Percentiles rank a stretch among this genome's conserved stretches.
These are phyloP conservation scores for Amanita rimosa DNA, from an alignment of 768 basidiomycete species.

Conservation along the genomic window DNA sequence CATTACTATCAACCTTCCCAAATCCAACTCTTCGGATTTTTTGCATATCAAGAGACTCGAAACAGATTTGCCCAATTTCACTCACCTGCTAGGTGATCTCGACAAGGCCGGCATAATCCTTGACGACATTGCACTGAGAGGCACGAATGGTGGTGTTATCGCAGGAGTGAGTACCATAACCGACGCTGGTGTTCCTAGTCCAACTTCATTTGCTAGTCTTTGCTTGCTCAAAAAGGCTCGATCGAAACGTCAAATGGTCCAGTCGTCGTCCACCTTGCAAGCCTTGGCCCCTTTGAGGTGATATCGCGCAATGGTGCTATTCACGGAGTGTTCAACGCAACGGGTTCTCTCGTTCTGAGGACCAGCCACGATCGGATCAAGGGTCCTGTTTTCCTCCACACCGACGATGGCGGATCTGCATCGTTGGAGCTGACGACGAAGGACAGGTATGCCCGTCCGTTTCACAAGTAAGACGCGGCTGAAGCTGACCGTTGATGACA, in stretches of 20 bases:
- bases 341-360: constrained; percentile 17
- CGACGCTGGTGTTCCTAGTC: background rate
- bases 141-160: constrained; percentile 22
- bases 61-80: constrained; percentile 31
- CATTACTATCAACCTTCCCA: constrained; percentile 16
- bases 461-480: constrained; percentile 2
- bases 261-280: constrained; percentile 34
- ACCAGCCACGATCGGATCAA: constrained; percentile 32
- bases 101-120: constrained; percentile 24
- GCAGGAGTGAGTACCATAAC: constrained; percentile 18
- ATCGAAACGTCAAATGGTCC: constrained; percentile 27
- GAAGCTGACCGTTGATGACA: constrained; percentile 6
- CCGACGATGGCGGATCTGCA: constrained; percentile 15
- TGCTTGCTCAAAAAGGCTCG: constrained; percentile 17
- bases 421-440: constrained; percentile 18
- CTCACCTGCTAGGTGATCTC: constrained; percentile 26
- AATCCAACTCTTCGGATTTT: constrained; percentile 8
- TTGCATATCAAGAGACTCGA: constrained; percentile 30
- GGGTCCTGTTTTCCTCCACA: constrained; percentile 25
- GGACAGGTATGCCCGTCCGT: constrained; percentile 24
- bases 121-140: constrained; percentile 22
- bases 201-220: constrained; percentile 14
- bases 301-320: constrained; percentile 33
- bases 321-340: constrained; percentile 30
- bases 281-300: constrained; percentile 16